A percentile compares a stretch with the other conserved stretches of the same genome.
Evolutionary conservation across 805 yeast species (phyloP).

Genomic region (Candida michaelii): DNA sequence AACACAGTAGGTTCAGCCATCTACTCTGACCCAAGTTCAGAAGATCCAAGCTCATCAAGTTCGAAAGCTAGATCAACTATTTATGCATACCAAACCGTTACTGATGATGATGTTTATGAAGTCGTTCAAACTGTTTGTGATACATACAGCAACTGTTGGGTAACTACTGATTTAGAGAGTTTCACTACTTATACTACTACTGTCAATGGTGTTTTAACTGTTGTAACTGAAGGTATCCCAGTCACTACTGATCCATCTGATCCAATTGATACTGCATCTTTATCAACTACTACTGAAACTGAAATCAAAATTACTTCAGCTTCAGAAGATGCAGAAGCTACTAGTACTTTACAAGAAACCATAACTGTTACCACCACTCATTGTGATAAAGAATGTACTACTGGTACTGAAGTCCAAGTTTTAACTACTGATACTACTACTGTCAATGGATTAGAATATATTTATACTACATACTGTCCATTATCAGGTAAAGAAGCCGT

Average conservation of each 20-base stretch:
- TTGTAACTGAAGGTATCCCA: constrained; percentile 34
- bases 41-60: constrained; percentile 9
- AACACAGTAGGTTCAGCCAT: too few species aligned
- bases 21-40: not conserved
- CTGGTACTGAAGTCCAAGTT: constrained; percentile 19
- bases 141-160: constrained; percentile 26
- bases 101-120: constrained; percentile 26
- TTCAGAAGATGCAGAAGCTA: not conserved
- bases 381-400: constrained; percentile 15
- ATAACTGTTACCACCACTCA: constrained; percentile 17
- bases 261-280: constrained; percentile 10
- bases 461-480: constrained; percentile 40
- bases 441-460: constrained; percentile 32
- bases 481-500: constrained; percentile 9
- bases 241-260: constrained; percentile 11
- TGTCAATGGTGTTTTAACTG: constrained; percentile 41
- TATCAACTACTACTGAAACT: constrained; percentile 18
- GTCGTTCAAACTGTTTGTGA: constrained; percentile 35
- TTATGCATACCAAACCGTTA: constrained; percentile 15
- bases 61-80: constrained; percentile 13
- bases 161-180: constrained; percentile 33
- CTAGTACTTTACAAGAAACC: constrained; percentile 13
- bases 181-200: constrained; percentile 36
- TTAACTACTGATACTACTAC: constrained; percentile 30
- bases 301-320: too few species aligned